Evolutionary conservation across 1,284 basidiomycete genomes (phyloP).

Genomic region (Pseudozyma hubeiensis): DNA sequence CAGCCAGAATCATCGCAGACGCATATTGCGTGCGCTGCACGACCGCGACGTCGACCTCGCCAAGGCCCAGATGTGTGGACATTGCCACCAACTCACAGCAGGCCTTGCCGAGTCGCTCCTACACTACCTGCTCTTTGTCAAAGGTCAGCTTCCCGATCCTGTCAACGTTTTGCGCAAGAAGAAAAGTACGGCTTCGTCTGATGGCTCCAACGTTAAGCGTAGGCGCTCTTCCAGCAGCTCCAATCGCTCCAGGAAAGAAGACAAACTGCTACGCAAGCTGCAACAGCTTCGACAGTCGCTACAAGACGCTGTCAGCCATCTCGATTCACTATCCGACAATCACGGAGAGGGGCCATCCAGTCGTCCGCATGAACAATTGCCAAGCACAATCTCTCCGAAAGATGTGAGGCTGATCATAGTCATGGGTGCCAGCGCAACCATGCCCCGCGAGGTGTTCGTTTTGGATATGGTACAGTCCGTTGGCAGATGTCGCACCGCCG

Average conservation of each 20-base stretch:
- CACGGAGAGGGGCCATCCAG: conserved; percentile 29
- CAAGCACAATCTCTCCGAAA: background rate
- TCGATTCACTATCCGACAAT: conserved; percentile 12
- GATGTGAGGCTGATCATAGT: conserved; percentile 33
- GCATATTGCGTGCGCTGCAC: conserved; percentile 13
- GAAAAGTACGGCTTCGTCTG: background rate
- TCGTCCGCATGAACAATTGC: background rate
- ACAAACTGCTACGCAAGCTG: conserved; percentile 30
- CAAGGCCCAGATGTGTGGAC: conserved; percentile 43
- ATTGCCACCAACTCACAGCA: conserved; percentile 38
- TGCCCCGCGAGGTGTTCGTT: conserved; percentile 35
- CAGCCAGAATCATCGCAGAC: conserved; percentile 2
- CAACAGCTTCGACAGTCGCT: conserved; percentile 22
- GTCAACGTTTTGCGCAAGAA: conserved; percentile 30
- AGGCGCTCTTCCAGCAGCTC: conserved; percentile 9
- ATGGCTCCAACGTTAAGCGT: background rate
- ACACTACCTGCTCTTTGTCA: conserved; percentile 49
- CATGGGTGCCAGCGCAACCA: conserved; percentile 35
- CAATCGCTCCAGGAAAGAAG: conserved; percentile 9
- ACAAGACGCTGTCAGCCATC: conserved; percentile 16
- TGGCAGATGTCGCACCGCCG: conserved; percentile 5
- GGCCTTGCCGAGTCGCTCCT: conserved; percentile 36
- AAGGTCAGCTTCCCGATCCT: conserved; percentile 48
- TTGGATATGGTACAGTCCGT: conserved; percentile 31
- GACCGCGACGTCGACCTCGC: conserved; percentile 9